phyloP scores from a whole-genome alignment of 768 basidiomycete genomes.

The Pleurotus eryngii region DNA sequence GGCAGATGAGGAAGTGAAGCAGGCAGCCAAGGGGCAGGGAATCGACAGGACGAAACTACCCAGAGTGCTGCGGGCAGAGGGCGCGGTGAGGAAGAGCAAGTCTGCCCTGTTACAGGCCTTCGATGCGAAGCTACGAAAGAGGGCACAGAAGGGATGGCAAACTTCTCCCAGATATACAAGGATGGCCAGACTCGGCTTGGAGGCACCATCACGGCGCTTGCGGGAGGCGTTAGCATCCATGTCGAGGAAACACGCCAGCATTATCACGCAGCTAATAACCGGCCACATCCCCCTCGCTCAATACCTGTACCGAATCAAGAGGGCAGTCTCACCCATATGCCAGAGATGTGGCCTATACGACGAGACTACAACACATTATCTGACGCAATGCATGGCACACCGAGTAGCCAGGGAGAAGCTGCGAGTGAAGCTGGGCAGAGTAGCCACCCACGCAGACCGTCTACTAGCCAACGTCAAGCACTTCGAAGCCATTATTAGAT shows the following conservation, averaged over 20 bases:
- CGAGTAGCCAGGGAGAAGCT: not conserved
- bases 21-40: constrained; percentile 11
- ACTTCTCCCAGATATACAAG: not conserved
- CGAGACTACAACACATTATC: constrained; percentile 10
- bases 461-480: not conserved
- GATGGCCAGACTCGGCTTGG: not conserved
- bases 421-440: not conserved
- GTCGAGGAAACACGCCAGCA: not conserved
- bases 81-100: not conserved
- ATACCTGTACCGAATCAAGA: constrained; percentile 9
- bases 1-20: constrained; percentile 19
- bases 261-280: constrained; percentile 8
- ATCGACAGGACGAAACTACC: not conserved
- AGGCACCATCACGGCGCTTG: not conserved
- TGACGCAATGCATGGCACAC: not conserved
- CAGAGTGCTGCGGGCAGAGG: not conserved
- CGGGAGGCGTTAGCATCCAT: not conserved
- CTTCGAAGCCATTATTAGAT: not conserved
- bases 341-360: not conserved
- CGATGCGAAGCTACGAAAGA: not conserved
- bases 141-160: not conserved
- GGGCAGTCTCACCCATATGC: constrained; percentile 1
- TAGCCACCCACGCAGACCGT: not conserved
- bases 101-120: constrained; percentile 1
- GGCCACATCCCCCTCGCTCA: constrained; percentile 5